Percentiles rank a stretch among this genome's conserved stretches.
Evolutionary conservation across 2,329 filamentous ascomycete genomes (phyloP).

Genomic region (Fusarium sp.): DNA sequence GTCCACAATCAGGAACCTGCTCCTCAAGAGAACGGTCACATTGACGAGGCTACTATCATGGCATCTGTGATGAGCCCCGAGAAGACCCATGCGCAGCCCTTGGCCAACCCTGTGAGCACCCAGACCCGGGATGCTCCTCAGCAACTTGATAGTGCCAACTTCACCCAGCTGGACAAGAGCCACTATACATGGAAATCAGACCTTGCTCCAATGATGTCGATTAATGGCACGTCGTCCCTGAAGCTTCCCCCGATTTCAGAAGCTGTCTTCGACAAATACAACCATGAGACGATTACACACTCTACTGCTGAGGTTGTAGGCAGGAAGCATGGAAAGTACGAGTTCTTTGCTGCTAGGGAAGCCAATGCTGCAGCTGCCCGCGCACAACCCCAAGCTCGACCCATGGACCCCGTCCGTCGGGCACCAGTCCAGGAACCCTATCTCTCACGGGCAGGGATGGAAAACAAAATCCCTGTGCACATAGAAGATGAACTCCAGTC

Average conservation of each 20-base stretch:
- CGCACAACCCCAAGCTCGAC: not conserved
- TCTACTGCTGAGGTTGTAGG: slow-evolving; percentile 47
- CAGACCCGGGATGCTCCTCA: not conserved
- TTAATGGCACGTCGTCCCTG: not conserved
- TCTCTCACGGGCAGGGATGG: not conserved
- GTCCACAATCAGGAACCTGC: not conserved
- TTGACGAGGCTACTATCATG: not conserved
- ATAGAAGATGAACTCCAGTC: not conserved
- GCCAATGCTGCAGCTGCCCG: slow-evolving; percentile 38
- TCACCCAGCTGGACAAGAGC: not conserved
- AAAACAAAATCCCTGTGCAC: not conserved
- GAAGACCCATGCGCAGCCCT: not conserved
- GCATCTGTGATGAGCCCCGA: not conserved
- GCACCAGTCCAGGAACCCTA: not conserved
- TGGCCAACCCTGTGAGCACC: not conserved
- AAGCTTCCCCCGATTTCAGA: slow-evolving; percentile 36
- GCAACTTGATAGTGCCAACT: not conserved
- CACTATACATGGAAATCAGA: slow-evolving; percentile 4
- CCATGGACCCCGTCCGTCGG: not conserved
- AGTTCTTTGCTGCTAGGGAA: slow-evolving; percentile 55
- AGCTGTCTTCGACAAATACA: slow-evolving; percentile 9
- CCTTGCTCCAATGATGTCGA: slow-evolving; percentile 11
- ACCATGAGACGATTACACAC: not conserved
- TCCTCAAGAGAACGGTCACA: not conserved
- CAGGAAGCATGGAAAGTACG: slow-evolving; percentile 50